Conservation (phyloP, 306 rosid genomes). For the Argentina anserina region DNA sequence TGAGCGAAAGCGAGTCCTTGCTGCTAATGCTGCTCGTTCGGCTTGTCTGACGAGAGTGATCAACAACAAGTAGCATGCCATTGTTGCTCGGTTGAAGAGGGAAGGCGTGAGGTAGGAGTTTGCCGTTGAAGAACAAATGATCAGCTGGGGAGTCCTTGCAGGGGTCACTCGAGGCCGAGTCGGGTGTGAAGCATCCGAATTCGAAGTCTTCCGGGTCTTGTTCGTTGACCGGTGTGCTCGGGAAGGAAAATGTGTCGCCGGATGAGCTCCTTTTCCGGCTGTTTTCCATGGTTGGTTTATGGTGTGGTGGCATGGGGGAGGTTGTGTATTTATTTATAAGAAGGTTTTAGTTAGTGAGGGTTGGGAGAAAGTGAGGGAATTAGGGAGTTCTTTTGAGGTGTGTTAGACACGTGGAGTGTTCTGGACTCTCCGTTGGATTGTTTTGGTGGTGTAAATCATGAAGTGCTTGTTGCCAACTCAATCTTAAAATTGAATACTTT, state of each 20-base stretch:
- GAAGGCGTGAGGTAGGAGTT: constrained; percentile 74
- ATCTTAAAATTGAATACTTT: constrained; percentile 7
- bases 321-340: constrained; percentile 12
- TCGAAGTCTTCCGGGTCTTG: constrained; percentile 56
- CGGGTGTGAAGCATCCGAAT: constrained; percentile 62
- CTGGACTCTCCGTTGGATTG: not conserved
- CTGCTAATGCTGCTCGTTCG: constrained; percentile 58
- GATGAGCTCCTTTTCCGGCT: constrained; percentile 31
- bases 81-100: constrained; percentile 39
- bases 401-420: constrained; percentile 19
- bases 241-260: constrained; percentile 65
- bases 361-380: not conserved
- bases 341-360: not conserved
- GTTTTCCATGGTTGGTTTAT: constrained; percentile 22
- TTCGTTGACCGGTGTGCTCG: constrained; percentile 46
- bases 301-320: constrained; percentile 31
- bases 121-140: constrained; percentile 78
- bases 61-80: not conserved
- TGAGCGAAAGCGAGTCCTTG: constrained; percentile 53
- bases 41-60: constrained; percentile 28
- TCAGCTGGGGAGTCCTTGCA: constrained; percentile 72
- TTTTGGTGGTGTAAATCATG: constrained; percentile 35
- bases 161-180: constrained; percentile 55
- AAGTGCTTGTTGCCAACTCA: constrained; percentile 32
- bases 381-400: constrained; percentile 2